Evolutionary conservation across 352 stramenopile species (phyloP).

Genomic region (Pythium myriotylum): DNA sequence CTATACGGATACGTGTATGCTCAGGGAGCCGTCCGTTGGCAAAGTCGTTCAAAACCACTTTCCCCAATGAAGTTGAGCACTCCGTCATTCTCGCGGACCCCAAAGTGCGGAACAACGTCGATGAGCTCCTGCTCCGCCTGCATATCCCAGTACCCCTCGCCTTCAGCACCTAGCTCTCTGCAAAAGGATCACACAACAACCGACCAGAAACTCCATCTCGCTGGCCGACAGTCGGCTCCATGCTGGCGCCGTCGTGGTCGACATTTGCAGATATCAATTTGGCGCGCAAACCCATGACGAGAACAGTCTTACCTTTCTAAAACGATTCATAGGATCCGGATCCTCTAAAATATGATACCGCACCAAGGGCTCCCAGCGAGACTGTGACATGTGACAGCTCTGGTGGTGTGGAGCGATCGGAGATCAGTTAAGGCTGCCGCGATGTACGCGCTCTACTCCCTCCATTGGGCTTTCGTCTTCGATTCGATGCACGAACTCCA

Average conservation of each 20-base stretch:
- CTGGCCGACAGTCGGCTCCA: conserved; percentile 45
- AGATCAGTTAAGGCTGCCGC: too few relatives aligned
- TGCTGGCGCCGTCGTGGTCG: conserved; percentile 26
- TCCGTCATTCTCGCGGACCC: conserved; percentile 74
- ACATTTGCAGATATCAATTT: too few relatives aligned
- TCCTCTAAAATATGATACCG: too few relatives aligned
- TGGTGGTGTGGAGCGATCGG: too few relatives aligned
- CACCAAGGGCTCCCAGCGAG: too few relatives aligned
- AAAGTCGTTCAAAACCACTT: conserved; percentile 11
- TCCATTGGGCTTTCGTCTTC: too few relatives aligned
- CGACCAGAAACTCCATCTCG: conserved; percentile 83
- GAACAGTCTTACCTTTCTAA: too few relatives aligned
- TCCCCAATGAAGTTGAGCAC: conserved; percentile 85
- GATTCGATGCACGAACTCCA: too few relatives aligned
- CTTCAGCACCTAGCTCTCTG: neutral
- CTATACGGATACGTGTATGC: conserved; percentile 27
- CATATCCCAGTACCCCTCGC: neutral
- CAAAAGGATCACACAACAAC: conserved; percentile 10
- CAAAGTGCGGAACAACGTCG: conserved; percentile 84
- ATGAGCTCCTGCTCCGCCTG: conserved; percentile 89
- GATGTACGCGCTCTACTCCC: too few relatives aligned
- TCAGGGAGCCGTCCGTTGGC: too few relatives aligned
- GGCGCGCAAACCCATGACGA: conserved; percentile 1
- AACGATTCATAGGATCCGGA: too few relatives aligned
- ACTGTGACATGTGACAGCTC: too few relatives aligned